phyloP scores from a whole-genome alignment of 495 filamentous ascomycete genomes.

The Aspergillus conjunctus region DNA sequence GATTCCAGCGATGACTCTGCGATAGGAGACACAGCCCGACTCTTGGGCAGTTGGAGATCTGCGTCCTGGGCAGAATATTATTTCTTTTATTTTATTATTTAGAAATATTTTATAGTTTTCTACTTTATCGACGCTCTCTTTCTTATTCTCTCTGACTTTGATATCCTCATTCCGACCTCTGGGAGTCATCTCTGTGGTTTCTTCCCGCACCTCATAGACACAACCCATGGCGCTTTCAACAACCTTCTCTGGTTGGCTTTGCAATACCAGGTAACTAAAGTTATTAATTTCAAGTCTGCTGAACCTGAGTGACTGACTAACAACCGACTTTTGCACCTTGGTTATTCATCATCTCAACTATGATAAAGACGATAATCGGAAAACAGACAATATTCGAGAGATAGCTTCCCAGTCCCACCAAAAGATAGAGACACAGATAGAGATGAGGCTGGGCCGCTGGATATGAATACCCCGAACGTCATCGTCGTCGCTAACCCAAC shows the following conservation, averaged over 20 bases:
- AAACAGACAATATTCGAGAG: neutral
- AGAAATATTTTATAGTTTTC: neutral
- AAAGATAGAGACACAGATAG: conserved; percentile 2
- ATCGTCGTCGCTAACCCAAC: neutral
- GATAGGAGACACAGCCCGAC: conserved; percentile 18
- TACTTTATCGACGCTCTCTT: neutral
- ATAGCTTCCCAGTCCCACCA: too few species aligned
- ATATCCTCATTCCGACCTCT: neutral
- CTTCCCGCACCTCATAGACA: neutral
- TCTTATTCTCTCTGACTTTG: neutral
- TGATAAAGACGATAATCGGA: neutral
- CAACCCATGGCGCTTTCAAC: conserved; percentile 5
- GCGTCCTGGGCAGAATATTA: neutral
- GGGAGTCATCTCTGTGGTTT: conserved; percentile 1
- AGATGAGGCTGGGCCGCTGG: neutral
- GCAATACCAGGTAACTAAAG: too few species aligned
- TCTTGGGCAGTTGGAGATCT: conserved; percentile 14
- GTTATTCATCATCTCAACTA: neutral
- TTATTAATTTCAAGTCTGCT: too few species aligned
- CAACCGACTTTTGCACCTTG: neutral
- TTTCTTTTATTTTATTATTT: conserved; percentile 1
- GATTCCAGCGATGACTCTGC: conserved; percentile 22
- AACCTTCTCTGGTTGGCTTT: too few species aligned
- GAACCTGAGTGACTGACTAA: neutral
- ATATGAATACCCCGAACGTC: conserved; percentile 8